Evolutionary conservation across 148 eudicot species (phyloP), one percentile per base, ranked within the genome.

Genomic region (Chenopodium berlandieri): DNA sequence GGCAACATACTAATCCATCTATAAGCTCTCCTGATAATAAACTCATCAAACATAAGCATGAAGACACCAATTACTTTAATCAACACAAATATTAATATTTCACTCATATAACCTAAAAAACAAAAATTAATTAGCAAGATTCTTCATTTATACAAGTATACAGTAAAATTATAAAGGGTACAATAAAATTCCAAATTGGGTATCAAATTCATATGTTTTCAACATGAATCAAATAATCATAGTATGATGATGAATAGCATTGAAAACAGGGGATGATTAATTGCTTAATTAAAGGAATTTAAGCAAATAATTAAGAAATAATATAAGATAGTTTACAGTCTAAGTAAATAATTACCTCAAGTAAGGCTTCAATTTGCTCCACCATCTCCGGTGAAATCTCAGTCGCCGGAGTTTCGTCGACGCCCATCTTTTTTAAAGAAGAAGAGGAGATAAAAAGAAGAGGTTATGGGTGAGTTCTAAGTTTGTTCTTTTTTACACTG

Each of bases 311-410:
- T 56, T 3, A 56, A 56, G 22, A 56, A 56, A 56, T 14, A 14
- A 58, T 4, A 58, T 17, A 17, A 13, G 54, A 50, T 58, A 58
- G 63, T 19, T 58, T 2, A 58, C 14, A 19, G 19, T 58, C 6
- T 17, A 58, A 58, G 63, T 20, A 71, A 40, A 37, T 2, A 40
- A 40, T 34, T 25, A 83, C 85, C 85, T 83, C 81, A 32, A 83
- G 81, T 64, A 78, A 66, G 9, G 72, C 72, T 4, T 83, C 78
- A 79, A 83, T 19, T 20, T 78, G 78, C 11, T 83, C 85, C 14
- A 78, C 78, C 66, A 73, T 78, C 44, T 80, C 77, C 32, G 31
- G 50, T 54, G 84, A 63, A 47, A 71, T 16, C 70, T 65, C 73
- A 64, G 47, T 20, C 12, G 47, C 52, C 63, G 81, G 66, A 27